phyloP scores from a whole-genome alignment of 805 yeast genomes.

The Nakazawaea ernobii region DNA sequence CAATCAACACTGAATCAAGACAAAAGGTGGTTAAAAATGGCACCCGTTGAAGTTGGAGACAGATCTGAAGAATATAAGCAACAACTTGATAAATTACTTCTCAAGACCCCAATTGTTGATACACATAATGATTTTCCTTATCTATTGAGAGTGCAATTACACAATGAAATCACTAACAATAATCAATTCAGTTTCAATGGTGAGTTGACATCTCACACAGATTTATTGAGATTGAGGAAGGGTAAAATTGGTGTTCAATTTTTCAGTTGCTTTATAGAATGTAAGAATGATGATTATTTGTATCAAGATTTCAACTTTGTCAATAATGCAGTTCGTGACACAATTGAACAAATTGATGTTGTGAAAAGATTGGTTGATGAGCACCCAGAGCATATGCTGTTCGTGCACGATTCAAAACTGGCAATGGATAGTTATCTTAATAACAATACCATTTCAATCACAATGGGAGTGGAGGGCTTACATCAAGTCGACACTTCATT shows the following conservation, averaged over 20 bases:
- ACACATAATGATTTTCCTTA: conserved; percentile 50
- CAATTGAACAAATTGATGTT: conserved; percentile 49
- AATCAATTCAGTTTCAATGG: conserved; percentile 33
- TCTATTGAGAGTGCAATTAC: conserved; percentile 38
- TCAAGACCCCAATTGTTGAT: conserved; percentile 34
- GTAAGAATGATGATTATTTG: conserved; percentile 27
- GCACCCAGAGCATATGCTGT: conserved; percentile 32
- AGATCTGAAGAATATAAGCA: too few species aligned
- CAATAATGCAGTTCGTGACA: conserved; percentile 42
- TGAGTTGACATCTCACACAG: conserved; percentile 38
- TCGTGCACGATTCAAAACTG: conserved; percentile 34
- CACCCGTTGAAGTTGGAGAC: too few species aligned
- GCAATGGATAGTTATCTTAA: conserved; percentile 29
- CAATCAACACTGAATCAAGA: too few species aligned
- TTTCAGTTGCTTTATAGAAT: conserved; percentile 42
- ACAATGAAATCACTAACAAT: conserved; percentile 30
- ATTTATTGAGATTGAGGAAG: conserved; percentile 31
- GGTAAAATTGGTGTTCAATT: conserved; percentile 47
- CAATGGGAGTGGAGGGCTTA: conserved; percentile 41
- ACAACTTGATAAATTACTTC: too few species aligned
- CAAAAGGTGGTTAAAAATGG: too few species aligned
- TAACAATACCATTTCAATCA: conserved; percentile 28
- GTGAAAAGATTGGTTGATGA: conserved; percentile 37
- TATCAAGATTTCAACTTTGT: conserved; percentile 39
- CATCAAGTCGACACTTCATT: conserved; percentile 38